phyloP scores from a whole-genome alignment of 345 rosid genomes.

The Linum trigynum region DNA sequence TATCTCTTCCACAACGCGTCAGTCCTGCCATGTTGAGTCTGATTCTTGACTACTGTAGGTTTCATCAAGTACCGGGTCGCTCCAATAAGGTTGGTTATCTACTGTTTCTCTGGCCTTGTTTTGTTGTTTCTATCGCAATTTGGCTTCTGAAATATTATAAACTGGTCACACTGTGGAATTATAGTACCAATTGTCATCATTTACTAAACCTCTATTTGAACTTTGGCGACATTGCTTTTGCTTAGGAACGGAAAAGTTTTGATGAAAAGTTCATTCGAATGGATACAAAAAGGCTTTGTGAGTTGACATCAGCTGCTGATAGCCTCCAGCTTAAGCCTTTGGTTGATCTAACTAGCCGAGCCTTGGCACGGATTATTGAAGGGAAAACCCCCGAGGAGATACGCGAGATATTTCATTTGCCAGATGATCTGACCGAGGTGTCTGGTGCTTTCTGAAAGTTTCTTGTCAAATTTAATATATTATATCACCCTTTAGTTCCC shows the following conservation, averaged over 20 bases:
- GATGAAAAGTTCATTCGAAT: constrained; percentile 81
- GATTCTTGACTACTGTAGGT: constrained; percentile 77
- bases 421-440: constrained; percentile 95
- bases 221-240: constrained; percentile 14
- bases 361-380: constrained; percentile 78
- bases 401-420: constrained; percentile 82
- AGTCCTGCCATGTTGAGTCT: constrained; percentile 65
- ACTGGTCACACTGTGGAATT: not conserved
- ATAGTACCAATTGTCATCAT: not conserved
- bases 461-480: not conserved
- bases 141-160: not conserved
- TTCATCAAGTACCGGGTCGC: constrained; percentile 74
- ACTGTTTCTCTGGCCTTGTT: not conserved
- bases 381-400: constrained; percentile 86
- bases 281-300: constrained; percentile 81
- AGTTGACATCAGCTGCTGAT: constrained; percentile 87
- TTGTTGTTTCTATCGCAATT: not conserved
- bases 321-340: constrained; percentile 82
- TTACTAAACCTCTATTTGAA: not conserved
- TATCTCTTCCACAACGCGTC: constrained; percentile 77
- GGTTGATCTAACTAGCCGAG: constrained; percentile 87
- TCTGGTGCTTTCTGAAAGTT: constrained; percentile 7
- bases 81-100: constrained; percentile 52
- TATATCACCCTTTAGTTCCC: constrained; percentile 10
- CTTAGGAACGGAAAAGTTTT: constrained; percentile 65